Evolutionary conservation across 371 early-diverging fungal genomes (phyloP), one percentile per base, ranked within the genome.

Genomic region (Thermomucor indicae-seudaticae): DNA sequence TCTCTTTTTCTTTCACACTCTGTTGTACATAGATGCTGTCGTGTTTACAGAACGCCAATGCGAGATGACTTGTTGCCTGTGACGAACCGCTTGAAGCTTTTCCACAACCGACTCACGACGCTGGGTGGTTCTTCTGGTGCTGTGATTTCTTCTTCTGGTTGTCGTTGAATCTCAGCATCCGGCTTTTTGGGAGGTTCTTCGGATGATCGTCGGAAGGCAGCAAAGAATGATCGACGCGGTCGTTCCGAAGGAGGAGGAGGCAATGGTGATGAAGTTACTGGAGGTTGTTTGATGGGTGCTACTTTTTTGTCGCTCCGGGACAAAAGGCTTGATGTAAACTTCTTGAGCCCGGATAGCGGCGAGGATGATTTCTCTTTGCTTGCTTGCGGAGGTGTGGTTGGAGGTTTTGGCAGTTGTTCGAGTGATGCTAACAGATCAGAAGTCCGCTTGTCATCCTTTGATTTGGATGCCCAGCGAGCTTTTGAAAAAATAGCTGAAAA

Each of bases 11-110:
- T n/a, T n/a, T n/a, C n/a, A n/a, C n/a, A n/a, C n/a, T n/a, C n/a
- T n/a, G n/a, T n/a, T n/a, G n/a, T n/a, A n/a, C n/a, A n/a, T n/a
- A n/a, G n/a, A n/a, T n/a, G n/a, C n/a, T n/a, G n/a, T n/a, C n/a
- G n/a, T n/a, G n/a, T n/a, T 62, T 66, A 66, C 43, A 72, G 45
- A 8, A 66, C 60, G 47, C 67, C 69, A 40, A 72, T 63, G 23
- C 70, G 66, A 27, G 73, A 72, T 30, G 73, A 44, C 53, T 69
- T 72, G 52, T 69, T 68, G 49, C 64, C 69, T 38, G 63, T 55
- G 42, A 72, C 60, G 25, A 72, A 46, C 20, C 53, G 61, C 42
- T 66, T 72, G 42, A 72, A 72, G 31, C 69, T 69, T 40, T 69
- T 72, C 73, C 73, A 72, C 51, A 69, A 53, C 10, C 69, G 69